Evolutionary conservation across 176 grass and related monocot genomes (phyloP).

Genomic region (Carex myosuroides): DNA sequence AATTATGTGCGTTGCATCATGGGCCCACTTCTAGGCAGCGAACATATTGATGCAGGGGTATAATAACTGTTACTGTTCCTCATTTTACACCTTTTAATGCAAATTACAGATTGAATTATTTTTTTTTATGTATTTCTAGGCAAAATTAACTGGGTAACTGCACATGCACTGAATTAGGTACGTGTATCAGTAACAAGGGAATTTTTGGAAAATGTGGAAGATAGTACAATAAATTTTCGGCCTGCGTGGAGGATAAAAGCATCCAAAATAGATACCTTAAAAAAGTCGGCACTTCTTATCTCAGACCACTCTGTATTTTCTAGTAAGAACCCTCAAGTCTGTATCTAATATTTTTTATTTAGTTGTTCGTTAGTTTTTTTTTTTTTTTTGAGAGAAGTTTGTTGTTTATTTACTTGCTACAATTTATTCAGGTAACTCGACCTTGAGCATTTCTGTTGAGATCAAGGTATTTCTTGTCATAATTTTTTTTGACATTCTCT

Average conservation of each 20-base stretch:
- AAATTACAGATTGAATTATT: neutral
- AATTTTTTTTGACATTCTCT: neutral
- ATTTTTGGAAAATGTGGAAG: slow-evolving; percentile 68
- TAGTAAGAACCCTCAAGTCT: slow-evolving; percentile 36
- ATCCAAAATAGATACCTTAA: slow-evolving; percentile 45
- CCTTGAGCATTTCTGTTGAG: slow-evolving; percentile 72
- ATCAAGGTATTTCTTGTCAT: slow-evolving; percentile 63
- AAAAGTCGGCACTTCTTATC: slow-evolving; percentile 67
- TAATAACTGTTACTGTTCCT: neutral
- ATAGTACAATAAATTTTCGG: slow-evolving; percentile 40
- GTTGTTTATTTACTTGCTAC: neutral
- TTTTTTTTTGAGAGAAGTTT: neutral
- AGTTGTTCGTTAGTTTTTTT: neutral
- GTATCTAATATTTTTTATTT: slow-evolving; percentile 9
- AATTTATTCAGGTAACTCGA: slow-evolving; percentile 42
- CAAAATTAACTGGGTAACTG: neutral
- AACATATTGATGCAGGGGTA: slow-evolving; percentile 76
- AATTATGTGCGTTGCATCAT: slow-evolving; percentile 56
- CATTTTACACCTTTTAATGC: neutral
- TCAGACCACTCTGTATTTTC: slow-evolving; percentile 77
- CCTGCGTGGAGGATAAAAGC: slow-evolving; percentile 65
- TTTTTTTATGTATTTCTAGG: neutral
- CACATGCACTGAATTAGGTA: slow-evolving; percentile 29
- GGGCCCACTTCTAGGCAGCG: slow-evolving; percentile 49
- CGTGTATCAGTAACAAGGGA: slow-evolving; percentile 45